Conservation (phyloP, 2,329 filamentous ascomycete species). For the Coniochaeta hoffmannii region DNA sequence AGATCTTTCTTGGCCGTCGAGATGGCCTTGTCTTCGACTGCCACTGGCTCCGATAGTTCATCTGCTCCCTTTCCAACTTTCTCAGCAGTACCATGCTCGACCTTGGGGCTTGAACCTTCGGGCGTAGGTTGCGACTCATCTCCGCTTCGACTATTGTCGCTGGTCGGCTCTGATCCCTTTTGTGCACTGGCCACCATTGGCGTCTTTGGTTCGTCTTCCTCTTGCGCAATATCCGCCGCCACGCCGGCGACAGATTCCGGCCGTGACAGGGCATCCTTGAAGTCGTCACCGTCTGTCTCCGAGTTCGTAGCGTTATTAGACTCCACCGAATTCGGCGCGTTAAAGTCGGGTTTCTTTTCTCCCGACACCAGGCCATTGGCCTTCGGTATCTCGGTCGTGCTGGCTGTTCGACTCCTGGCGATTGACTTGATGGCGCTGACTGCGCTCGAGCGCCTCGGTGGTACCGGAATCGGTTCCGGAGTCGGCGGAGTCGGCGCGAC, state of each 20-base stretch:
- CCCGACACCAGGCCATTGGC: neutral
- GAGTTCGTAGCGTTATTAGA: conserved; percentile 6
- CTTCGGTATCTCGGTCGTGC: neutral
- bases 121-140: neutral
- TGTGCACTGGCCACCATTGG: neutral
- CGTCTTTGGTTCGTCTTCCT: neutral
- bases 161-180: neutral
- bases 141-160: neutral
- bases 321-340: neutral
- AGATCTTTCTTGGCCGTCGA: conserved; percentile 13
- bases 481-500: conserved; percentile 2
- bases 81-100: neutral
- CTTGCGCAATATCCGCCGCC: neutral
- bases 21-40: conserved; percentile 13
- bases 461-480: neutral
- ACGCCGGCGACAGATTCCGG: neutral
- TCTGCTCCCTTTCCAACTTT: neutral
- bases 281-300: conserved; percentile 19
- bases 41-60: conserved; percentile 15
- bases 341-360: neutral
- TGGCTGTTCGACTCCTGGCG: neutral
- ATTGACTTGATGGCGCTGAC: neutral
- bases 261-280: conserved; percentile 18
- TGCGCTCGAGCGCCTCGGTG: neutral
- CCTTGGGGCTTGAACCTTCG: neutral